phyloP scores from a whole-genome alignment of 768 basidiomycete genomes.

The Kwoniella bestiolae region DNA sequence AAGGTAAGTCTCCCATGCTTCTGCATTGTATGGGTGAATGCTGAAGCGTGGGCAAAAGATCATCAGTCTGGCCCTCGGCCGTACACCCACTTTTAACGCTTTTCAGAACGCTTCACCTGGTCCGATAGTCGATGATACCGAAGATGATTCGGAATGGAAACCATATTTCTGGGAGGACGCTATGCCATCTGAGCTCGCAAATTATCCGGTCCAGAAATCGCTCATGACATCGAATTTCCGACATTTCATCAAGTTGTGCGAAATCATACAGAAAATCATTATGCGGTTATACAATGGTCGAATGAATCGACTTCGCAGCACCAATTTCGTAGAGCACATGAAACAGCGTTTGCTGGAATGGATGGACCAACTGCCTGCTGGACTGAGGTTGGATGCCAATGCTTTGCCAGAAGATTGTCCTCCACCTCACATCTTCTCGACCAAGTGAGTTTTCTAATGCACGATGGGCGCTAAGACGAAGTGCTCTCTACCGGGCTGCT shows the following conservation, averaged over 20 bases:
- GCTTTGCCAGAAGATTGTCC: slow-evolving; percentile 29
- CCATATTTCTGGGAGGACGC: slow-evolving; percentile 26
- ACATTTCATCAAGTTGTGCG: slow-evolving; percentile 36
- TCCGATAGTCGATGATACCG: slow-evolving; percentile 38
- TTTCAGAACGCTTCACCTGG: slow-evolving; percentile 33
- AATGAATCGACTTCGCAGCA: slow-evolving; percentile 9
- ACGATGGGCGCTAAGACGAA: slow-evolving; percentile 9
- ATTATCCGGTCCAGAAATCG: slow-evolving; percentile 28
- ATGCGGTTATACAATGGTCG: slow-evolving; percentile 33
- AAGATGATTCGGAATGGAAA: slow-evolving; percentile 31
- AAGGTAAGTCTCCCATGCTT: slow-evolving; percentile 19
- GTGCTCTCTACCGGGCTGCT: slow-evolving; percentile 32
- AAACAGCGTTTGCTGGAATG: slow-evolving; percentile 12
- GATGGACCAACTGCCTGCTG: slow-evolving; percentile 23
- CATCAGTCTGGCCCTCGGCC: slow-evolving; percentile 29
- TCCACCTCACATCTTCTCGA: slow-evolving; percentile 37
- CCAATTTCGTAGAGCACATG: slow-evolving; percentile 22
- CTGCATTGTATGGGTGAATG: neutral
- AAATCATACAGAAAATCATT: slow-evolving; percentile 36
- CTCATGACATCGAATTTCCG: slow-evolving; percentile 24
- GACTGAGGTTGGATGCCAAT: slow-evolving; percentile 23
- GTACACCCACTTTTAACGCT: slow-evolving; percentile 35
- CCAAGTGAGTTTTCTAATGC: slow-evolving; percentile 24
- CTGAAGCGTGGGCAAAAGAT: slow-evolving; percentile 13
- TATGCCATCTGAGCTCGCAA: slow-evolving; percentile 17